phyloP scores from a whole-genome alignment of 306 rosid genomes.

The Prunus dulcis region DNA sequence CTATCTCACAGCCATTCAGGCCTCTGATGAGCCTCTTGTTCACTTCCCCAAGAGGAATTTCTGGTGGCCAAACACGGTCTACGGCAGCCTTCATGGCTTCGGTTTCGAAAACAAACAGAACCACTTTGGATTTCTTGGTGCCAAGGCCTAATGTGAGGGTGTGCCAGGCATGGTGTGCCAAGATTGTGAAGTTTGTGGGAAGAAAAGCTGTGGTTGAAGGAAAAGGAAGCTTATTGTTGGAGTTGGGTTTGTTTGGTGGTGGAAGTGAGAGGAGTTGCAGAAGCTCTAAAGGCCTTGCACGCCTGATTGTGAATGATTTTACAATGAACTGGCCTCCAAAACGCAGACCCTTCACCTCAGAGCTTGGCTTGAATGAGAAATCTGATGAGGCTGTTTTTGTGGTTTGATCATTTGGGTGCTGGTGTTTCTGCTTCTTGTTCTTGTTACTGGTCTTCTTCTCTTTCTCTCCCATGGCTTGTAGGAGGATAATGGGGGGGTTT shows the following conservation, averaged over 20 bases:
- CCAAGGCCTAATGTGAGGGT: conserved; percentile 94
- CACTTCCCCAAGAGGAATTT: conserved; percentile 83
- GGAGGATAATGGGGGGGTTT: conserved; percentile 1
- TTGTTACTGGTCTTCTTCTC: conserved; percentile 45
- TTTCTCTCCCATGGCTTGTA: conserved; percentile 54
- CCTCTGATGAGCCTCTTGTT: conserved; percentile 80
- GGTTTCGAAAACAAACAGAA: conserved; percentile 73
- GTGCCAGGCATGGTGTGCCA: conserved; percentile 98
- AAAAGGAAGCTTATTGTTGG: conserved; percentile 41
- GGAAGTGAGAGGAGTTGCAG: conserved; percentile 74
- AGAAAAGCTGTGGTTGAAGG: conserved; percentile 83
- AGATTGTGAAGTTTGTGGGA: conserved; percentile 92
- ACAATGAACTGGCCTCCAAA: conserved; percentile 97
- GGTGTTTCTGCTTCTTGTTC: conserved; percentile 86
- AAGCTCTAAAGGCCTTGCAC: conserved; percentile 71
- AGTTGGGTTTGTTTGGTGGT: conserved; percentile 31
- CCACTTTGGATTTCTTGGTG: conserved; percentile 83
- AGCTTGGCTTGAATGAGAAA: conserved; percentile 83
- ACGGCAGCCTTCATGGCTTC: conserved; percentile 52
- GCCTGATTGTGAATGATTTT: conserved; percentile 86
- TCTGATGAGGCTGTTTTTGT: conserved; percentile 58
- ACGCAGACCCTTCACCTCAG: conserved; percentile 86
- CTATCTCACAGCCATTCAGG: conserved; percentile 71
- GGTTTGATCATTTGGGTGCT: conserved; percentile 80
- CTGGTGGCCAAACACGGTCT: conserved; percentile 75